Evolutionary conservation across 441 rosid genomes (phyloP).

Genomic region (Viola pubescens): DNA sequence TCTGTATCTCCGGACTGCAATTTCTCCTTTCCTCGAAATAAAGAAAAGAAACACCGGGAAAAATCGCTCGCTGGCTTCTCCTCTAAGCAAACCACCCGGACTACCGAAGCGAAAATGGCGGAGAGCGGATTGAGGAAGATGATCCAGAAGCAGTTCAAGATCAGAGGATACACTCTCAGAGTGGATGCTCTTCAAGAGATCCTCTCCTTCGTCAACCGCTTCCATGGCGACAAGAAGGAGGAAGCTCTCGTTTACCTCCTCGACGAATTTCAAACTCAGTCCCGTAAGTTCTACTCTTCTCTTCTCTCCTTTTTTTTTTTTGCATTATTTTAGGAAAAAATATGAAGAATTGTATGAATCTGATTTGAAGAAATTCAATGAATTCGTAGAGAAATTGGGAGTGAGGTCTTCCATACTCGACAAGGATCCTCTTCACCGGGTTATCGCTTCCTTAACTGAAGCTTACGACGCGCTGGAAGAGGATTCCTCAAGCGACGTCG

Average conservation of each 20-base stretch:
- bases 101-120: conserved; percentile 9
- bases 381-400: conserved; percentile 23
- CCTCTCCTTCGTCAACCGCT: conserved; percentile 49
- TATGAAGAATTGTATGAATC: no score
- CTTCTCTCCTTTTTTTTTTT: neutral
- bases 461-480: conserved; percentile 64
- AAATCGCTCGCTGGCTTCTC: no score
- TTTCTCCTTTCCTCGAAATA: no score
- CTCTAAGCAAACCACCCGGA: no score
- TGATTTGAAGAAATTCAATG: neutral
- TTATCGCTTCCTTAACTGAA: conserved; percentile 45
- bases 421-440: conserved; percentile 51
- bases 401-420: conserved; percentile 64
- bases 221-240: conserved; percentile 48
- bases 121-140: conserved; percentile 46
- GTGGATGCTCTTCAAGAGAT: conserved; percentile 66
- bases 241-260: conserved; percentile 75
- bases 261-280: conserved; percentile 60
- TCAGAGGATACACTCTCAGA: conserved; percentile 62
- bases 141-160: conserved; percentile 69
- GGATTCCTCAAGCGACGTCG: conserved; percentile 2
- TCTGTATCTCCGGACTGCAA: no score
- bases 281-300: conserved; percentile 25
- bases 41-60: no score
- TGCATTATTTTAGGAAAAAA: no score